Percentiles rank a stretch among this genome's conserved stretches.
Conservation (phyloP, 2,329 filamentous ascomycete species). For the Westerdykella ornata region DNA sequence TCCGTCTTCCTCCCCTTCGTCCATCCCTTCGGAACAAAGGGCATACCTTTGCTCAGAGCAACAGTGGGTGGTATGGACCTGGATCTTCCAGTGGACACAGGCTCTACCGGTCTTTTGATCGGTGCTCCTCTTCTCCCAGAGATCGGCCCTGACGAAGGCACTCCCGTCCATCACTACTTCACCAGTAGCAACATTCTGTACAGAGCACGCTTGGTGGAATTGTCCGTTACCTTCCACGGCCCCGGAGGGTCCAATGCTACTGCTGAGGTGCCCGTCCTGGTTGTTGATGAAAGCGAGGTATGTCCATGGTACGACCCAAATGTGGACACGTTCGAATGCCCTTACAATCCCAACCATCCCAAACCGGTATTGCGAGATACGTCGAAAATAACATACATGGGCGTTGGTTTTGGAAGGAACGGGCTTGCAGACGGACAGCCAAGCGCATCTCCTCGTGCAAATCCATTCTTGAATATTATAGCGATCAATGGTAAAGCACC, state of each 20-base stretch:
- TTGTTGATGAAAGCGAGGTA: constrained; percentile 30
- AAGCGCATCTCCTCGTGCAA: constrained; percentile 23
- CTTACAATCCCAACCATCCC: constrained; percentile 21
- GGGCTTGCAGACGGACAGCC: constrained; percentile 23
- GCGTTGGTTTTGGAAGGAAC: constrained; percentile 33
- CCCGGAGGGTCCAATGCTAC: constrained; percentile 14
- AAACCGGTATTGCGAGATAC: constrained; percentile 20
- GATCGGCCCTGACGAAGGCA: constrained; percentile 18
- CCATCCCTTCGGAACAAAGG: constrained; percentile 20
- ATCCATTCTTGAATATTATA: constrained; percentile 33
- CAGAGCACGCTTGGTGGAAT: constrained; percentile 24
- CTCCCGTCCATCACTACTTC: constrained; percentile 28
- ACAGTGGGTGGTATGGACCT: constrained; percentile 24
- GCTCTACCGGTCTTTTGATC: constrained; percentile 30
- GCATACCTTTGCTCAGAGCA: constrained; percentile 22
- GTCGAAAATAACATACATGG: constrained; percentile 32
- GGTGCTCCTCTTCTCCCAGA: constrained; percentile 28
- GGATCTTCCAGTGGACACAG: constrained; percentile 32
- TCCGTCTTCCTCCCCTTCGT: constrained; percentile 32
- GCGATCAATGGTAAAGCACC: constrained; percentile 18
- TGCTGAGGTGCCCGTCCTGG: constrained; percentile 23
- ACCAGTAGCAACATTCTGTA: constrained; percentile 33
- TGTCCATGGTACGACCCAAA: constrained; percentile 31
- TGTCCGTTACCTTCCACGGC: constrained; percentile 25
- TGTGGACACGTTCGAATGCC: constrained; percentile 24